These are phyloP conservation scores for Penicillium atrosanguineum DNA, from an alignment of 495 filamentous ascomycete genomes.

Conservation along the genomic window DNA sequence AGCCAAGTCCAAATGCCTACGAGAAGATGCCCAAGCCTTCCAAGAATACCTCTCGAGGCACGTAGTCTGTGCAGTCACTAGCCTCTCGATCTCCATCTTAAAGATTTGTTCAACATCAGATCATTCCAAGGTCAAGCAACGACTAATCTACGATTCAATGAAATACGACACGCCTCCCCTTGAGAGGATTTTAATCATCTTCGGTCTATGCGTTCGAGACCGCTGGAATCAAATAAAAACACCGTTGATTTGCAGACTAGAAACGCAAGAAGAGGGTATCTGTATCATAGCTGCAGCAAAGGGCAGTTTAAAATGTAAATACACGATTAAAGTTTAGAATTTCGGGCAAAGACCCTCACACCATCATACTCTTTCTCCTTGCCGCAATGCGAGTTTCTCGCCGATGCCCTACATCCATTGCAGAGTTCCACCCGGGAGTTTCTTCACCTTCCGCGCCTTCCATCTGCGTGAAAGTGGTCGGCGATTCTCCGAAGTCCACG, in stretches of 20 bases:
- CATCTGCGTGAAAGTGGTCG: conserved; percentile 11
- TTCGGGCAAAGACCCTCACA: conserved; percentile 25
- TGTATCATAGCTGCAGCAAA: conserved; percentile 18
- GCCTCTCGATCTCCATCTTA: neutral
- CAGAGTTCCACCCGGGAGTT: neutral
- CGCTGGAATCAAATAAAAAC: neutral
- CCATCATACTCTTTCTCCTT: conserved; percentile 53
- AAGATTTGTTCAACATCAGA: no score
- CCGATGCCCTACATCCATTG: conserved; percentile 16
- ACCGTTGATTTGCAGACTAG: conserved; percentile 2
- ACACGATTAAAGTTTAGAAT: conserved; percentile 6
- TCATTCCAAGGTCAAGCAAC: neutral
- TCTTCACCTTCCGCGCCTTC: conserved; percentile 26
- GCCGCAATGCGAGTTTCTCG: conserved; percentile 38
- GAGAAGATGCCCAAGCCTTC: conserved; percentile 76
- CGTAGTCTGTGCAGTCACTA: neutral
- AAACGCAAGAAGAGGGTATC: conserved; percentile 20
- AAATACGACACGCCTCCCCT: neutral
- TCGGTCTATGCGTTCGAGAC: neutral
- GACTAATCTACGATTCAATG: neutral
- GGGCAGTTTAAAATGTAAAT: conserved; percentile 5
- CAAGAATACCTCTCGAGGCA: conserved; percentile 14
- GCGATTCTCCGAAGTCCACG: conserved; percentile 1
- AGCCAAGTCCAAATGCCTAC: conserved; percentile 87
- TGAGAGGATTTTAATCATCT: neutral